Base-by-base conservation (phyloP, 2,329 filamentous ascomycete species). In the Arthrobotrys pseudoclavata region DNA sequence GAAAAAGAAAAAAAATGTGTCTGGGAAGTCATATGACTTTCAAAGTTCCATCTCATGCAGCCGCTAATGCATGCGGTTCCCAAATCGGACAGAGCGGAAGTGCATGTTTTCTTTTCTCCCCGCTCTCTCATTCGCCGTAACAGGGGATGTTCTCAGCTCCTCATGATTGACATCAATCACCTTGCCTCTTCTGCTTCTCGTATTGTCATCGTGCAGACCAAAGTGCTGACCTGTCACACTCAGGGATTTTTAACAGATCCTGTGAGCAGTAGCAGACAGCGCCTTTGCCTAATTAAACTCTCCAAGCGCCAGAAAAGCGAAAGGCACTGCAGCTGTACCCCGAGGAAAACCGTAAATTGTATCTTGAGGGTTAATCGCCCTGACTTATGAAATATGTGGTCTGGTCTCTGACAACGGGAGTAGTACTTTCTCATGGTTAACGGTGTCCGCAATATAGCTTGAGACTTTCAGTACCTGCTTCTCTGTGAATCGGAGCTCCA, bases 1-100 rank as follows among this genome's bases (percentile, higher is more conserved):
- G 22, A 62, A 57, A 50, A 60, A 57, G 45, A 40, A 68, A 68
- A 69, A 63, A 45, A 47, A 48, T 55, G 57, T 76, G 71, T 69
- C 45, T 57, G 55, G 71, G 55, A 76, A 60, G 71, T 76, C 71
- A 76, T 76, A 61, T 76, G 71, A 76, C 64, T 76, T 76, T 26
- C 24, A 69, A 76, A 76, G 63, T 55, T 69, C 71, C 71, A 76
- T 69, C 55, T 76, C 63, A 76, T 76, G 71, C 71, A 76, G 69
- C 69, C 71, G 71, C 71, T 76, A 76, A 68, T 76, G 71, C 71
- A 76, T 76, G 71, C 48, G 50, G 37, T 57, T 68, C 64, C 71
- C 71, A 55, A 76, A 69, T 53, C 71, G 71, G 71, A 69, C 40
- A 57, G 64, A 53, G 31, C 29, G 53, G 63, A 42, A 26, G 53